A percentile compares a stretch with the other conserved stretches of the same genome.
Conservation (phyloP, 1,139 yeast species). For the Saccharomycopsis hybrid region DNA sequence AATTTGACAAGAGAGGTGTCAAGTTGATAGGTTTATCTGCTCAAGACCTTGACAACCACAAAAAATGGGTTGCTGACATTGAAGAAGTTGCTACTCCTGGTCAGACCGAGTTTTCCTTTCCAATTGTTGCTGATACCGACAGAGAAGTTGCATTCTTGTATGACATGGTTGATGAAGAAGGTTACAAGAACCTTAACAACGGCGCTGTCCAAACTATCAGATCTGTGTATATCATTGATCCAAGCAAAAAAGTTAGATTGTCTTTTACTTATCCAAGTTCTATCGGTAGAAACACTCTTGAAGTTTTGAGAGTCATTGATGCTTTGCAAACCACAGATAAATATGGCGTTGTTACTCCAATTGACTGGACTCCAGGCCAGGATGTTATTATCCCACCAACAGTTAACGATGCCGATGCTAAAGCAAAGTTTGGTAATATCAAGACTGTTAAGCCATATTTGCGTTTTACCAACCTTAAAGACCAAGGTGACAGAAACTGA, state of each 20-base stretch:
- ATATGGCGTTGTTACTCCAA: conserved; percentile 76
- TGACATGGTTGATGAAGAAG: conserved; percentile 90
- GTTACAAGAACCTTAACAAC: conserved; percentile 66
- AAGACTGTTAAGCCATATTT: conserved; percentile 78
- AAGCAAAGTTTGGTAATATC: conserved; percentile 75
- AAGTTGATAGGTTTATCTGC: conserved; percentile 78
- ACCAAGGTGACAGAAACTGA: background rate
- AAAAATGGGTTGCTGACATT: conserved; percentile 77
- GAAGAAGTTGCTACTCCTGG: conserved; percentile 55
- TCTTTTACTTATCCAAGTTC: conserved; percentile 85
- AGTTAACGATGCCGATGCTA: conserved; percentile 74
- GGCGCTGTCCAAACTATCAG: conserved; percentile 77
- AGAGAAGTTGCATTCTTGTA: conserved; percentile 76
- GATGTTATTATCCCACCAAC: conserved; percentile 88
- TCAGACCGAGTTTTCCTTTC: conserved; percentile 69
- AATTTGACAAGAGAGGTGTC: conserved; percentile 68
- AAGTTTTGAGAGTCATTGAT: conserved; percentile 80
- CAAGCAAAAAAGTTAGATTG: conserved; percentile 75
- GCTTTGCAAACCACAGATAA: conserved; percentile 77
- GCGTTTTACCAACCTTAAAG: conserved; percentile 42
- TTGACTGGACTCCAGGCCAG: conserved; percentile 59
- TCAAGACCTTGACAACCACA: conserved; percentile 62
- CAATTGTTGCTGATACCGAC: conserved; percentile 78
- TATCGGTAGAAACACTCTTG: conserved; percentile 85
- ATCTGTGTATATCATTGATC: conserved; percentile 84